A percentile compares a stretch with the other conserved stretches of the same genome.
These are phyloP conservation scores for Cercospora berteroae DNA, from an alignment of 2,329 filamentous ascomycete genomes.

Conservation along the genomic window DNA sequence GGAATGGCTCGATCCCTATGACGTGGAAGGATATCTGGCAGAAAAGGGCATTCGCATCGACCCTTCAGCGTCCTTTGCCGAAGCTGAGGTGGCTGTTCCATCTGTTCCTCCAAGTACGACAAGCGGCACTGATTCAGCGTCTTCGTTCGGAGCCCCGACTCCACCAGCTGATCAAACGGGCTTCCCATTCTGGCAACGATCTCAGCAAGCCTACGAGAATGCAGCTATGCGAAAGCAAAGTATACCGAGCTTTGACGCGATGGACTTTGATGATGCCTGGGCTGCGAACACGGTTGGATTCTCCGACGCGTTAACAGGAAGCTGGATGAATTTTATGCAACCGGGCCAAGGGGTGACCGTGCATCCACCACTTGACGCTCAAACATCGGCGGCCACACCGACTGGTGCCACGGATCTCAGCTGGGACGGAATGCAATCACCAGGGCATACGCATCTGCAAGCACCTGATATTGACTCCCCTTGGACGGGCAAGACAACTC, in stretches of 20 bases:
- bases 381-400: neutral
- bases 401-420: neutral
- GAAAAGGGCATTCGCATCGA: conserved; percentile 63
- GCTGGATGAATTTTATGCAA: conserved; percentile 34
- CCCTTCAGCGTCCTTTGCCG: conserved; percentile 58
- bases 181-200: neutral
- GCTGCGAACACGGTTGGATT: conserved; percentile 22
- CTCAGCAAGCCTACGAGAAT: conserved; percentile 5
- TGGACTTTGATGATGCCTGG: conserved; percentile 12
- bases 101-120: conserved; percentile 1
- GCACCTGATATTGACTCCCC: neutral
- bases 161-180: neutral
- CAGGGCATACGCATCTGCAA: neutral
- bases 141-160: neutral
- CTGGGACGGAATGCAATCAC: neutral
- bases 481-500: conserved; percentile 1
- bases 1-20: conserved; percentile 73
- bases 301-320: conserved; percentile 27
- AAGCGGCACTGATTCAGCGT: neutral
- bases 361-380: neutral
- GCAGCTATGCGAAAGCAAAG: conserved; percentile 17
- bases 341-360: conserved; percentile 19
- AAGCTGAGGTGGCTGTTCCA: conserved; percentile 46
- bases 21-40: conserved; percentile 71
- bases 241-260: conserved; percentile 1